phyloP scores from a whole-genome alignment of 495 filamentous ascomycete genomes.

The Hypoxylon rickii region DNA sequence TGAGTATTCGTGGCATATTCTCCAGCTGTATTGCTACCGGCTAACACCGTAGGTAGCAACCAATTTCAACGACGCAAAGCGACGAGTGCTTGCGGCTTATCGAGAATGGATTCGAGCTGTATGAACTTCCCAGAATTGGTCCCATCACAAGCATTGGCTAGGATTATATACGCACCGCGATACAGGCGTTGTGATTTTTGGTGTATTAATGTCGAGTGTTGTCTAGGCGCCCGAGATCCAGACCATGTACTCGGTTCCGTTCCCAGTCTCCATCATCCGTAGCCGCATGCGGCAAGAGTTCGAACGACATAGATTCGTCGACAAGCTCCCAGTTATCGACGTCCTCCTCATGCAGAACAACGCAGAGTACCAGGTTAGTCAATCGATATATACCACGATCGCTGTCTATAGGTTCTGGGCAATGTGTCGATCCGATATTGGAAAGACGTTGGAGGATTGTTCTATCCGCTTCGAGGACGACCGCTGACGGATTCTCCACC shows the following conservation, averaged over 20 bases:
- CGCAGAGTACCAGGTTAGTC: constrained; percentile 79
- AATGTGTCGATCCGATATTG: background rate
- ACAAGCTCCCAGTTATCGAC: constrained; percentile 84
- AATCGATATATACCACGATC: background rate
- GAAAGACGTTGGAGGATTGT: background rate
- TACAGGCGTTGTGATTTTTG: too few relatives aligned
- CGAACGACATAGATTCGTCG: constrained; percentile 91
- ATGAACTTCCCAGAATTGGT: constrained; percentile 49
- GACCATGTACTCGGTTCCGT: constrained; percentile 88
- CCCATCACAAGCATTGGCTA: background rate
- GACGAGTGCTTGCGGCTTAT: constrained; percentile 82
- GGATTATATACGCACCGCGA: background rate
- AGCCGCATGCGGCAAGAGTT: constrained; percentile 97
- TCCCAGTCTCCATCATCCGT: constrained; percentile 85
- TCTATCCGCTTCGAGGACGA: background rate
- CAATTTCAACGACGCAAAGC: constrained; percentile 84
- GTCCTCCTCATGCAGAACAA: constrained; percentile 86
- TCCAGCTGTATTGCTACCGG: too few relatives aligned
- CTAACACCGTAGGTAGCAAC: constrained; percentile 60
- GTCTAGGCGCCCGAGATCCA: constrained; percentile 91
- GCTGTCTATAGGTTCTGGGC: too few relatives aligned
- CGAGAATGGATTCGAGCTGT: constrained; percentile 93
- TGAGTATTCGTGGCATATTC: too few relatives aligned
- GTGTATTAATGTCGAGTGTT: constrained; percentile 5
- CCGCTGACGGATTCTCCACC: constrained; percentile 10